phyloP scores from a whole-genome alignment of 345 rosid genomes.

The Syzygium aqueum region DNA sequence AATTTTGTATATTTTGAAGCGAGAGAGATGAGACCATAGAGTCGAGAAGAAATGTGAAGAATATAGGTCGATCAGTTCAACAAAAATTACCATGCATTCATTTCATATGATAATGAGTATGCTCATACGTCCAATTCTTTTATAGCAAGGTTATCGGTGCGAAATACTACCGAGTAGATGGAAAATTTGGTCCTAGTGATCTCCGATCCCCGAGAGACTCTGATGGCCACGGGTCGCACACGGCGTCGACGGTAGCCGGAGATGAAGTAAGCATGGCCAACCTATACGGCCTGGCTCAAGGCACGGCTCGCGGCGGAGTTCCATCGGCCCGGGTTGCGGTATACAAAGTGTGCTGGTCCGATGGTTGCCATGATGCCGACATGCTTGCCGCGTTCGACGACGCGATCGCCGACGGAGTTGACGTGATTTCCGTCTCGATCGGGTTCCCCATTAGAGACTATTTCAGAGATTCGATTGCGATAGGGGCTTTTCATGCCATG shows the following conservation, averaged over 20 bases:
- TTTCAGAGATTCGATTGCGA: constrained; percentile 10
- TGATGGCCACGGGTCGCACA: constrained; percentile 22
- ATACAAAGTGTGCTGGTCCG: constrained; percentile 27
- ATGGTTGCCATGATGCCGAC: constrained; percentile 13
- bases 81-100: background rate
- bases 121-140: background rate
- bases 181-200: background rate
- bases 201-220: constrained; percentile 9
- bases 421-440: constrained; percentile 10
- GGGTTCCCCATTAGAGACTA: background rate
- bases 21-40: too few relatives aligned
- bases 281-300: background rate
- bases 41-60: too few relatives aligned
- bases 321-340: constrained; percentile 20
- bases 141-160: constrained; percentile 1
- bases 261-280: constrained; percentile 7
- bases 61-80: too few relatives aligned
- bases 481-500: constrained; percentile 29
- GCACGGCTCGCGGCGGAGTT: constrained; percentile 17
- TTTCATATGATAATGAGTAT: too few relatives aligned
- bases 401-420: constrained; percentile 29
- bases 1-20: too few relatives aligned
- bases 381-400: constrained; percentile 35
- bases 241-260: constrained; percentile 31
- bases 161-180: constrained; percentile 1